Evolutionary conservation across 1,284 basidiomycete genomes (phyloP).

Genomic region (Apiotrichum gracile): DNA sequence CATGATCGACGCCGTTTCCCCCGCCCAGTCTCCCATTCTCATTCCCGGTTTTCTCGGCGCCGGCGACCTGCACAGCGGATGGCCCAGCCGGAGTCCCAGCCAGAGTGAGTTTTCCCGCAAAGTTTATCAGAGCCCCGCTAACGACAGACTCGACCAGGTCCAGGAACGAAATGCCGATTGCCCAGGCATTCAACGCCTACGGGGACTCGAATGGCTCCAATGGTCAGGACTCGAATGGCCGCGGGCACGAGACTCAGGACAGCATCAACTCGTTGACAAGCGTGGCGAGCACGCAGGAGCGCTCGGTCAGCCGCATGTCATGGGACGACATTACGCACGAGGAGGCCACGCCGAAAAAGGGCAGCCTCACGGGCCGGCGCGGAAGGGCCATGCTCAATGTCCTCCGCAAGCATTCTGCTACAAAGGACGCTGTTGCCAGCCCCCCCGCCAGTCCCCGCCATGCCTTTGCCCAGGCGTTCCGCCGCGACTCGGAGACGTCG

Average conservation of each 20-base stretch:
- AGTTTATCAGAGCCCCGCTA: neutral
- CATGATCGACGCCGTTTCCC: slow-evolving; percentile 7
- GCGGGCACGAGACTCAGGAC: neutral
- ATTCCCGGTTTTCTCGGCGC: slow-evolving; percentile 30
- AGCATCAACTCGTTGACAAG: neutral
- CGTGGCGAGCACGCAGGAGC: neutral
- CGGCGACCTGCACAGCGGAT: neutral
- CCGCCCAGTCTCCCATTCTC: slow-evolving; percentile 5
- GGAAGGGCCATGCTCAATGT: slow-evolving; percentile 25
- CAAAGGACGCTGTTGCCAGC: neutral
- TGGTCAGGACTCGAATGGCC: too few species aligned
- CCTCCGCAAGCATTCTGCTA: slow-evolving; percentile 28
- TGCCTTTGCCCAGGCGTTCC: slow-evolving; percentile 8
- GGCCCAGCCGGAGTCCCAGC: slow-evolving; percentile 9
- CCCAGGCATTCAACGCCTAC: neutral
- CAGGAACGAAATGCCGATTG: too few species aligned
- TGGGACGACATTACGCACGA: slow-evolving; percentile 34
- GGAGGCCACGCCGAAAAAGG: slow-evolving; percentile 26
- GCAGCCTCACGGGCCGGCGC: slow-evolving; percentile 36
- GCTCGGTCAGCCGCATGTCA: slow-evolving; percentile 28
- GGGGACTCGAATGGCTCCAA: neutral
- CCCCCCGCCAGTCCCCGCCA: slow-evolving; percentile 23
- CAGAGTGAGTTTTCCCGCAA: neutral
- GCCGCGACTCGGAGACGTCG: slow-evolving; percentile 24
- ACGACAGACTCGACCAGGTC: neutral